phyloP scores from a whole-genome alignment of 306 rosid genomes.

The Dryas octopetala region DNA sequence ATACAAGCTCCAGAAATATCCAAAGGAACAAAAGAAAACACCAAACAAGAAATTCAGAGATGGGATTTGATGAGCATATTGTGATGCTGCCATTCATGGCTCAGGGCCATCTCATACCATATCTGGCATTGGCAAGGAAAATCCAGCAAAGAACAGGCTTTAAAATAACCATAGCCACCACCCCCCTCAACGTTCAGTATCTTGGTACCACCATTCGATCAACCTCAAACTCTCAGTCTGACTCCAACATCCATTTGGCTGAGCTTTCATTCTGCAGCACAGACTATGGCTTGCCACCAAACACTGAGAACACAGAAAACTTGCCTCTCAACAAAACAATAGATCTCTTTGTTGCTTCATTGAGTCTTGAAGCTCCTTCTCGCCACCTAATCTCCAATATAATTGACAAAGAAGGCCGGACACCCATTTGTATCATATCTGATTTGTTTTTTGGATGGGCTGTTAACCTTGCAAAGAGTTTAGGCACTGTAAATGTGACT shows the following conservation, averaged over 20 bases:
- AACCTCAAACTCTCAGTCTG: not conserved
- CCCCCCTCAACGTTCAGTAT: slow-evolving; percentile 59
- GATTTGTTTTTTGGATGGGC: slow-evolving; percentile 68
- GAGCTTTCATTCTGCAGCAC: slow-evolving; percentile 42
- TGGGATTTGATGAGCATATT: slow-evolving; percentile 35
- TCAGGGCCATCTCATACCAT: slow-evolving; percentile 78
- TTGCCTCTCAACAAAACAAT: slow-evolving; percentile 25
- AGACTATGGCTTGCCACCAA: slow-evolving; percentile 51
- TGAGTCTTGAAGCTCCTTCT: slow-evolving; percentile 49
- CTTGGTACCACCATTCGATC: slow-evolving; percentile 43
- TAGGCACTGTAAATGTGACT: slow-evolving; percentile 32
- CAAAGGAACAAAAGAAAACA: too few species aligned
- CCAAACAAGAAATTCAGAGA: not conserved
- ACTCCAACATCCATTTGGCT: slow-evolving; percentile 36
- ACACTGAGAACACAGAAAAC: slow-evolving; percentile 61
- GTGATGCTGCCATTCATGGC: slow-evolving; percentile 75
- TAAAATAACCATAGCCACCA: slow-evolving; percentile 61
- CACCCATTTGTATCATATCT: slow-evolving; percentile 41
- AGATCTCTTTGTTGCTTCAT: slow-evolving; percentile 38
- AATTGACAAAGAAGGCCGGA: slow-evolving; percentile 42
- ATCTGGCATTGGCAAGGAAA: slow-evolving; percentile 51
- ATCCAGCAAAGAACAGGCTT: slow-evolving; percentile 41
- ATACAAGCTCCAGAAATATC: too few species aligned
- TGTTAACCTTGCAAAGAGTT: slow-evolving; percentile 42
- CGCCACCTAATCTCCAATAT: slow-evolving; percentile 34